A percentile compares a stretch with the other conserved stretches of the same genome.
Conservation (phyloP, 805 yeast genomes). For the Candida railenensis region DNA sequence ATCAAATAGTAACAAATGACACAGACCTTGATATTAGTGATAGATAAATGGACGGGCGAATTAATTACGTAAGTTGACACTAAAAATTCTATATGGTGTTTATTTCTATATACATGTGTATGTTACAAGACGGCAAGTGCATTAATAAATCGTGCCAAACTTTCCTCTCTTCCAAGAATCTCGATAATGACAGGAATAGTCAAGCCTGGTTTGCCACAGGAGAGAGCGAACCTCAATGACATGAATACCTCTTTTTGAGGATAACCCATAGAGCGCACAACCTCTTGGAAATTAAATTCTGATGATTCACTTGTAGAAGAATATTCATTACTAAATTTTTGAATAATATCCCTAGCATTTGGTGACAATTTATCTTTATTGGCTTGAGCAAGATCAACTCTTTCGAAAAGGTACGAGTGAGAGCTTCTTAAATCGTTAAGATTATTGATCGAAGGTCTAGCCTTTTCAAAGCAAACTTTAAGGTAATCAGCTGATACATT, state of each 20-base stretch:
- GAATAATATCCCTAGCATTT: constrained; percentile 15
- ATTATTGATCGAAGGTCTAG: constrained; percentile 52
- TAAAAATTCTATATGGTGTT: not conserved
- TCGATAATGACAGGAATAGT: constrained; percentile 58
- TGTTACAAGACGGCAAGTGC: constrained; percentile 8
- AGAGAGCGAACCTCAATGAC: constrained; percentile 62
- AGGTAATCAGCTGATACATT: not conserved
- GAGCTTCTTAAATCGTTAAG: constrained; percentile 48
- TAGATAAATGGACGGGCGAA: no score
- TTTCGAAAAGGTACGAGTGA: constrained; percentile 51
- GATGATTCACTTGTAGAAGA: constrained; percentile 3
- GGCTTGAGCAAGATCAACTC: constrained; percentile 26
- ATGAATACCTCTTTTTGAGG: constrained; percentile 49
- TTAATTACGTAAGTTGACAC: not conserved
- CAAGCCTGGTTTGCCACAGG: constrained; percentile 71
- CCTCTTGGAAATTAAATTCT: constrained; percentile 11
- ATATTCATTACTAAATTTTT: constrained; percentile 13
- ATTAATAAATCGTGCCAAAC: constrained; percentile 21
- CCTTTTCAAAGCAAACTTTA: constrained; percentile 23
- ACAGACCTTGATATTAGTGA: no score
- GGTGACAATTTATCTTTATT: constrained; percentile 11
- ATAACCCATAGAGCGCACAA: not conserved
- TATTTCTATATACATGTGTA: constrained; percentile 5
- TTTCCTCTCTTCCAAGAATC: constrained; percentile 49
- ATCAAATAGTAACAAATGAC: not conserved